Evolutionary conservation across 257 asterid species (phyloP).

Genomic region (Nicotiana benthamiana): DNA sequence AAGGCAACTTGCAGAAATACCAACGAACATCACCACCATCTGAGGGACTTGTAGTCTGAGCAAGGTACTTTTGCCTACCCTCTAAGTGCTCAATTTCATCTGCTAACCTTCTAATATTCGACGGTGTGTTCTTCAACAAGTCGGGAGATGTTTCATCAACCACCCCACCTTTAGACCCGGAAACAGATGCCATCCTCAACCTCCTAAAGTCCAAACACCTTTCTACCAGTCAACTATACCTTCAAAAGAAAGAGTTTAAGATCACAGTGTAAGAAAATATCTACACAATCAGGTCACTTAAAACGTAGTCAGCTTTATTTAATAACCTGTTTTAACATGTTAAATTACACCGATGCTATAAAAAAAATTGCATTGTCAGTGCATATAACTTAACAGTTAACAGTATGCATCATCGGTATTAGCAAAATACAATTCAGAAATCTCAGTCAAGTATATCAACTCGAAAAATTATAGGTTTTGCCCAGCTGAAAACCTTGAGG

Average conservation of each 20-base stretch:
- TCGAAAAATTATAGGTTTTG: no score
- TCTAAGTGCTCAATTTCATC: constrained; percentile 78
- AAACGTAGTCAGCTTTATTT: no score
- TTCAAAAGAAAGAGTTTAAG: neutral
- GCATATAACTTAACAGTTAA: no score
- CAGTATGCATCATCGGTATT: no score
- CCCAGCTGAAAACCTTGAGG: neutral
- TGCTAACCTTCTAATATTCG: constrained; percentile 76
- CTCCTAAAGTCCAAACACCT: no score
- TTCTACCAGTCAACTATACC: no score
- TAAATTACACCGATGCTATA: no score
- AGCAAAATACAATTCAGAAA: no score
- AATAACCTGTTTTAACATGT: no score
- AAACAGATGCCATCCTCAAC: constrained; percentile 15
- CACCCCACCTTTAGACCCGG: constrained; percentile 23
- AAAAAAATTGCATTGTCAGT: no score
- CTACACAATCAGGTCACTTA: no score
- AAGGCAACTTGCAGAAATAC: constrained; percentile 84
- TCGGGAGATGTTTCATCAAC: constrained; percentile 58
- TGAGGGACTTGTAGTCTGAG: constrained; percentile 83
- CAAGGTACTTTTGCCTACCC: constrained; percentile 84
- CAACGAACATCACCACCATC: constrained; percentile 93
- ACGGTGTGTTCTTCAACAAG: constrained; percentile 79
- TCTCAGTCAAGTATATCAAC: no score
- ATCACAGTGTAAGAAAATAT: neutral